Percentiles rank a stretch among this genome's conserved stretches.
Evolutionary conservation across 495 filamentous ascomycete genomes (phyloP).

Genomic region (Neurospora tetraspora): DNA sequence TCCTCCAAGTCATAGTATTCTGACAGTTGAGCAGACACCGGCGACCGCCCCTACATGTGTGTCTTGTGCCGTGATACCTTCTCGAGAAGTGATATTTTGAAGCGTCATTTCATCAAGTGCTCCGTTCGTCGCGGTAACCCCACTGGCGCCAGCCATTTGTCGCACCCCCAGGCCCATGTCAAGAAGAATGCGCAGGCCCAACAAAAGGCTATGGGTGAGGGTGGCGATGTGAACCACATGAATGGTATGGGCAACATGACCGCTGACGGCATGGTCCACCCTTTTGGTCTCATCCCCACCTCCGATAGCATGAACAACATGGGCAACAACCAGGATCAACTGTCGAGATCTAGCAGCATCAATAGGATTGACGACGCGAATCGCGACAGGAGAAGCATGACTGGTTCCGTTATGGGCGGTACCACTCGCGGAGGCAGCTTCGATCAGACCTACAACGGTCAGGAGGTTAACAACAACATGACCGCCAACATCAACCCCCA

Average conservation of each 20-base stretch:
- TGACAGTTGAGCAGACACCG: constrained; percentile 58
- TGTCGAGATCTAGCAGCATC: constrained; percentile 49
- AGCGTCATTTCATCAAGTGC: constrained; percentile 98
- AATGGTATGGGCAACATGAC: constrained; percentile 43
- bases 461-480: constrained; percentile 42
- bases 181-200: constrained; percentile 58
- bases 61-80: constrained; percentile 97
- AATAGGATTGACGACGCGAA: constrained; percentile 41
- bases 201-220: constrained; percentile 39
- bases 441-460: constrained; percentile 40
- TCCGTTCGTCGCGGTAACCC: constrained; percentile 91
- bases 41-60: constrained; percentile 94
- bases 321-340: constrained; percentile 42
- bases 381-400: constrained; percentile 45
- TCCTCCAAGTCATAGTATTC: background rate
- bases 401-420: constrained; percentile 30
- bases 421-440: constrained; percentile 28
- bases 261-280: constrained; percentile 40
- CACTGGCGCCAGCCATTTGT: constrained; percentile 81
- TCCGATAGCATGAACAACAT: constrained; percentile 40
- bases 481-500: constrained; percentile 46
- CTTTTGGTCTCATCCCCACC: constrained; percentile 36
- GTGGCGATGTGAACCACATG: constrained; percentile 41
- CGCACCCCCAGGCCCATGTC: constrained; percentile 78
- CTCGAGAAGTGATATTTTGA: constrained; percentile 93